Evolutionary conservation across 306 rosid genomes (phyloP), one percentile per base, ranked within the genome.

Genomic region (Vachellia collinsii): DNA sequence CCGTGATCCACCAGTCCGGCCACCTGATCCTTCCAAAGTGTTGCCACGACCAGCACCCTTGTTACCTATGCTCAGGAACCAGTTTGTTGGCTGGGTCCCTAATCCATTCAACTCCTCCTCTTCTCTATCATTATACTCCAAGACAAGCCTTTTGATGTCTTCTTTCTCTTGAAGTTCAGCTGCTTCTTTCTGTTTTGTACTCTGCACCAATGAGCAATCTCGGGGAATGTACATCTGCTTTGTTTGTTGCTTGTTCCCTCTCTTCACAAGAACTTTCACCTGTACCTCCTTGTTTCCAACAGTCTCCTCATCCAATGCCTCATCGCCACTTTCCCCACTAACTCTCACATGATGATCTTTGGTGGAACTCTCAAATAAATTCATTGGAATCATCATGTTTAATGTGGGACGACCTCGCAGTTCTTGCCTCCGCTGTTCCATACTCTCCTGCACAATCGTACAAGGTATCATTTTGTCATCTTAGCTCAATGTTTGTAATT

Each of bases 81-180:
- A 87, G 88, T 93, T 93, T 62, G 88, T 69, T 41, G 98, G 88
- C 66, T 96, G 99, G 76, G 85, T 65, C 70, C 90, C 98, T 74
- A 93, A 75, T 79, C 98, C 98, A 87, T 92, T 90, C 54, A 90
- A 90, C 85, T 96, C 99, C 86, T 96, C 99, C 85, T 95, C 99
- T 84, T 95, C 99, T 81, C 98, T 86, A 81, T 96, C 99, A 79
- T 93, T 96, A 80, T 96, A 96, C 87, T 96, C 98, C 88, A 93
- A 84, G 78, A 96, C 94, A 66, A 89, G 85, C 87, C 99, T 92
- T 86, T 96, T 96, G 85, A 96, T 96, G 86, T 93, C 99, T 83
- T 96, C 98, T 82, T 96, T 96, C 93, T 96, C 99, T 85, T 96
- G 98, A 79, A 96, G 91, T 83, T 96, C 97, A 10, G 94, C 99